Percentiles rank a stretch among this genome's conserved stretches.
phyloP scores from a whole-genome alignment of 2,329 filamentous ascomycete genomes.

The Arthrobotrys entomopaga region DNA sequence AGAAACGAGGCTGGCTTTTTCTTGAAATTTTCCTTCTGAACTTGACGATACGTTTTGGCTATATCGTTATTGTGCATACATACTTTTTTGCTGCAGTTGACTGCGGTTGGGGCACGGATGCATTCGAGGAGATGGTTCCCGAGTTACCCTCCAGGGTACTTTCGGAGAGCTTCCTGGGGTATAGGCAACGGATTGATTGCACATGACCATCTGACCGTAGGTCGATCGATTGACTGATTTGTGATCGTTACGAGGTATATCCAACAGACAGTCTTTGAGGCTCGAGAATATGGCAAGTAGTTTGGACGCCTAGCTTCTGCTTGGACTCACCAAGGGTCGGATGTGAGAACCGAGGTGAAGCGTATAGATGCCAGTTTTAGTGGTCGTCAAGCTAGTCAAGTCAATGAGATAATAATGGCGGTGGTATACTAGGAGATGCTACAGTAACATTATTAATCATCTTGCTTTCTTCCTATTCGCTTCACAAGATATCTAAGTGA shows the following conservation, averaged over 20 bases:
- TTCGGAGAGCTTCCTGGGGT: constrained; percentile 22
- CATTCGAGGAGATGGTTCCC: constrained; percentile 29
- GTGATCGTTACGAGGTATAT: not conserved
- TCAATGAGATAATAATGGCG: no score
- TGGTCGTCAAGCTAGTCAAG: not conserved
- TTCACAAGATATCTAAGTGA: no score
- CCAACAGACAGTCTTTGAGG: no score
- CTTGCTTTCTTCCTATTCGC: no score
- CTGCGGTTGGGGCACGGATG: constrained; percentile 30
- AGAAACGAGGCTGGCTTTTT: not conserved
- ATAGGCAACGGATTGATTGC: constrained; percentile 3
- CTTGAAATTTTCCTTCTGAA: not conserved
- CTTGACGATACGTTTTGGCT: no score
- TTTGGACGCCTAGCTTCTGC: not conserved
- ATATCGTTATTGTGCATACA: not conserved
- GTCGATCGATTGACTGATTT: constrained; percentile 1
- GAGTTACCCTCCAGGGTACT: constrained; percentile 13
- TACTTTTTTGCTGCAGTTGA: not conserved
- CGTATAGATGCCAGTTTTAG: not conserved
- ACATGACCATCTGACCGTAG: not conserved
- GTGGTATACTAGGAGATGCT: no score
- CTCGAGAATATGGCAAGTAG: no score
- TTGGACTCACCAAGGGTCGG: constrained; percentile 8
- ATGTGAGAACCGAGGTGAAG: not conserved
- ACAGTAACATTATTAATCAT: no score